These are phyloP conservation scores for Zelopaecilomyces penicillatus DNA, from an alignment of 2,329 filamentous ascomycete genomes.

Conservation along the genomic window DNA sequence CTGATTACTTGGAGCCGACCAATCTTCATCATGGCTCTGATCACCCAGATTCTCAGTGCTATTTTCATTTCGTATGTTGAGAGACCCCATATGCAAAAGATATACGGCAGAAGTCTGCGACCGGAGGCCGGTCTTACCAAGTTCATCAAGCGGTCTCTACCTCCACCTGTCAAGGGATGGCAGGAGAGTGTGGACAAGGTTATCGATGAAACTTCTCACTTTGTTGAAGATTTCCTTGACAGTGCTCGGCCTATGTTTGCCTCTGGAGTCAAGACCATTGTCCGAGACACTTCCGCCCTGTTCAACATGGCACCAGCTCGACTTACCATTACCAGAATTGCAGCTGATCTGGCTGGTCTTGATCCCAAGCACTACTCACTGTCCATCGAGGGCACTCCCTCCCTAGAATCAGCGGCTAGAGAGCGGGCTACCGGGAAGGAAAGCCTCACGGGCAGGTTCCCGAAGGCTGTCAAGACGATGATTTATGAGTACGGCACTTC, in stretches of 20 bases:
- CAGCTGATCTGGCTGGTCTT: slow-evolving; percentile 71
- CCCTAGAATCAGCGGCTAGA: slow-evolving; percentile 37
- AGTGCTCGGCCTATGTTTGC: slow-evolving; percentile 77
- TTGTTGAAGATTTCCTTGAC: slow-evolving; percentile 86
- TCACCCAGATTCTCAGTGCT: slow-evolving; percentile 78
- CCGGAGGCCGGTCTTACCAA: slow-evolving; percentile 85
- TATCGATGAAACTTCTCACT: slow-evolving; percentile 75
- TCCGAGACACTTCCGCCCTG: slow-evolving; percentile 76
- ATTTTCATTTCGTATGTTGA: slow-evolving; percentile 90
- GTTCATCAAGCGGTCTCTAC: slow-evolving; percentile 79
- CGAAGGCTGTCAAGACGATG: slow-evolving; percentile 64
- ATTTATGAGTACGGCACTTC: slow-evolving; percentile 84
- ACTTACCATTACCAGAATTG: slow-evolving; percentile 70
- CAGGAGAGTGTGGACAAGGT: slow-evolving; percentile 83
- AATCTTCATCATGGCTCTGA: slow-evolving; percentile 77
- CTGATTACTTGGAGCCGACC: slow-evolving; percentile 85
- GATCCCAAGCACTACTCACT: slow-evolving; percentile 76
- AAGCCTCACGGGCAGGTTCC: slow-evolving; percentile 58
- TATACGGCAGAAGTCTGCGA: slow-evolving; percentile 79
- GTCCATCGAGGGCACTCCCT: slow-evolving; percentile 58
- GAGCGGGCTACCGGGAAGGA: slow-evolving; percentile 65
- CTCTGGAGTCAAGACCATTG: slow-evolving; percentile 75
- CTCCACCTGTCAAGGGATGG: slow-evolving; percentile 72
- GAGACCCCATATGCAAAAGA: slow-evolving; percentile 95
- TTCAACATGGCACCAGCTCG: slow-evolving; percentile 86